These are phyloP conservation scores for Malus fusca DNA, from an alignment of 306 rosid genomes.

Conservation along the genomic window DNA sequence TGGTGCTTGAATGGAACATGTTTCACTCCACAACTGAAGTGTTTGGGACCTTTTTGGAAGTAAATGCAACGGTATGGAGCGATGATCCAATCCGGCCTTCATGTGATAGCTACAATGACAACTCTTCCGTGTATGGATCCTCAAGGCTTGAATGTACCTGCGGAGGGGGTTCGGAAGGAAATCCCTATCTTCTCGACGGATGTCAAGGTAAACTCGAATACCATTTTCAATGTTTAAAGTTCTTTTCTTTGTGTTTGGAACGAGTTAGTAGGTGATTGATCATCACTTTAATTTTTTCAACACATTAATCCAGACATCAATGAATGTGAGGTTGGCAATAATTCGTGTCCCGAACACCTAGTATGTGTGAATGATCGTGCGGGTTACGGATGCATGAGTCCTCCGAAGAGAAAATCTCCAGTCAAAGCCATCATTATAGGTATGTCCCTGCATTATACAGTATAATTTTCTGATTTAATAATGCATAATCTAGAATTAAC, in stretches of 20 bases:
- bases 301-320: not conserved
- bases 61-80: accelerated
- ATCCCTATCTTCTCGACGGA: slow-evolving; percentile 11
- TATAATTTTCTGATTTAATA: not conserved
- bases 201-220: slow-evolving; percentile 12
- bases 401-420: not conserved
- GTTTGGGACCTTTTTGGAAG: not conserved
- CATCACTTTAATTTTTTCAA: not conserved
- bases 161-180: not conserved
- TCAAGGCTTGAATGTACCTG: not conserved
- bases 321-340: not conserved
- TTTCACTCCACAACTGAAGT: not conserved
- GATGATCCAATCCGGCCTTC: accelerated
- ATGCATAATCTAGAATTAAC: not conserved
- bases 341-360: accelerated
- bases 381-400: not conserved
- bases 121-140: not conserved
- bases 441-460: not conserved
- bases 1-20: not conserved
- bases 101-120: not conserved
- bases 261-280: not conserved
- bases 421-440: slow-evolving; percentile 2
- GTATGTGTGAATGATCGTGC: accelerated
- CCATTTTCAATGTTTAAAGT: not conserved
- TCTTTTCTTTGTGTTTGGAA: not conserved